Evolutionary conservation across 148 eudicot genomes (phyloP).

Genomic region (Rhododendron williamsianum): DNA sequence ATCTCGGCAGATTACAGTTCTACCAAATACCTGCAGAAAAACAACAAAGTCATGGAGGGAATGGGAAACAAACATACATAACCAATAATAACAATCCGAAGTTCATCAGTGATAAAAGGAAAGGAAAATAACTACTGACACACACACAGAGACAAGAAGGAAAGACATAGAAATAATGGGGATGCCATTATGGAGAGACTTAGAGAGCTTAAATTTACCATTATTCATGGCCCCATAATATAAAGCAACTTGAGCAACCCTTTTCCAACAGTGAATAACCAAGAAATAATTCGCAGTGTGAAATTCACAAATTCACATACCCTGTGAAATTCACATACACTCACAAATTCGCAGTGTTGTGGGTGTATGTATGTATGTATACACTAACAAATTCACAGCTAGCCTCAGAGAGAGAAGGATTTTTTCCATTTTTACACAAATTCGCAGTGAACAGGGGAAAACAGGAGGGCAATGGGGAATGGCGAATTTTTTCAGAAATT

Average conservation of each 20-base stretch:
- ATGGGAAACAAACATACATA: background rate
- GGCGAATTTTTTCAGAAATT: too few relatives aligned
- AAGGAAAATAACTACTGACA: background rate
- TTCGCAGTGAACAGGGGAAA: too few relatives aligned
- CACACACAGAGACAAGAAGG: background rate
- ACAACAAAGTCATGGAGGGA: background rate
- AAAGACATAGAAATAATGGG: background rate
- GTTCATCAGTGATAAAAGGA: background rate
- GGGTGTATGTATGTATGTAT: too few relatives aligned
- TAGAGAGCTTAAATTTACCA: background rate
- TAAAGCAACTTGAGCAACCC: background rate
- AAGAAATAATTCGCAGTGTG: background rate
- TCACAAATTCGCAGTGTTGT: too few relatives aligned
- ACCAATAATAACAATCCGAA: background rate
- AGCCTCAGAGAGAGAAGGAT: too few relatives aligned
- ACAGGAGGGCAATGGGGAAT: too few relatives aligned
- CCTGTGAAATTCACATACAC: too few relatives aligned
- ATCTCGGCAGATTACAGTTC: conserved; percentile 88
- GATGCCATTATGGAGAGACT: background rate
- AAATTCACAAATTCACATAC: too few relatives aligned
- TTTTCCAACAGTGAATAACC: background rate
- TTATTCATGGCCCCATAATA: background rate
- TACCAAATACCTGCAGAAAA: conserved; percentile 67
- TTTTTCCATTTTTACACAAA: too few relatives aligned
- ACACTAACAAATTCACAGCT: too few relatives aligned